Evolutionary conservation across 306 rosid genomes (phyloP), one percentile per base, ranked within the genome.

Genomic region (Prunus armeniaca): DNA sequence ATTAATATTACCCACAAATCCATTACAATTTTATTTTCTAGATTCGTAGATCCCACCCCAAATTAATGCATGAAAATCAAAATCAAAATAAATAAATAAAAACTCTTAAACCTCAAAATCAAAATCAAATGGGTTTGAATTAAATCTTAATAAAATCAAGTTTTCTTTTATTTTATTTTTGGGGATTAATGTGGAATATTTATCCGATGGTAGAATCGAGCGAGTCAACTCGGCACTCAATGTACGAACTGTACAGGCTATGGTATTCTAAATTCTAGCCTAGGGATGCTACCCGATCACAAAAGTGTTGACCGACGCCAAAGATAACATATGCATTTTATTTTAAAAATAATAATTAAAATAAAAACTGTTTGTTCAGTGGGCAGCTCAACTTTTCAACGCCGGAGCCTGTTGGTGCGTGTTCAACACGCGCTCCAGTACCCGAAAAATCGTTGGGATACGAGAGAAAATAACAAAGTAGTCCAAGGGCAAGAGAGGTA

Each of bases 261-360:
- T n/a, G 25, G 6, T 9, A 60, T 38, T 60, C 38, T 1, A 54
- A 67, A 25, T 50, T 19, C 17, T 1, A 62, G 18, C 65, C 22
- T 47, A 2, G 70, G 68, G 64, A 63, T 7, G 28, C 69, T n/a
- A 56, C 72, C 81, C 76, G 82, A 79, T 69, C 86, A 75, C 43
- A 66, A 69, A 78, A 79, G 86, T 71, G 89, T 90, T 87, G 90
- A 86, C 91, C 65, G 13, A 15, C 46, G 13, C 72, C 62, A 4
- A n/a, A 8, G 2, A 55, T 3, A 72, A 30, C 6, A 32, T 58
- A 20, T 34, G 12, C 46, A 12, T 12, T 27, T 22, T 4, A 17
- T 9, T 20, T 56, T 7, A 15, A 12, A 2, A 19, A 15, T 27
- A 18, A 28, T 19, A 30, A 45, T 1, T 19, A 25, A 25, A 41